These are phyloP conservation scores for Ophiostoma himal-ulmi DNA, from an alignment of 2,329 filamentous ascomycete genomes.

Conservation along the genomic window DNA sequence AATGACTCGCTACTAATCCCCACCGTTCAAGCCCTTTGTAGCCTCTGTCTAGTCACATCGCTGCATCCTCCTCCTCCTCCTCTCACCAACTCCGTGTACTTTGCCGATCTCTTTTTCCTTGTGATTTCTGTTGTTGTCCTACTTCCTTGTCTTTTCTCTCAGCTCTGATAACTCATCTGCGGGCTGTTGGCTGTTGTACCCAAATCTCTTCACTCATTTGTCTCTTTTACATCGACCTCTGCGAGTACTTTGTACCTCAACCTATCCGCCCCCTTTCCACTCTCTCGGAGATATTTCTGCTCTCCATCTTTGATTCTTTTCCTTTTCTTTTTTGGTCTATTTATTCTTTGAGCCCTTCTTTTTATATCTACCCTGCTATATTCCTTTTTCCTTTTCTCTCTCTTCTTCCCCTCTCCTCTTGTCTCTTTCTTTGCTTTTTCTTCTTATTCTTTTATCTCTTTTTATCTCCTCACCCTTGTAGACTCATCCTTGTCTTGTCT, in stretches of 20 bases:
- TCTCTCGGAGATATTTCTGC: slow-evolving; percentile 4
- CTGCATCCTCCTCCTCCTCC: not conserved
- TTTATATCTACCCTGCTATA: not conserved
- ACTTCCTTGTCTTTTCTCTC: not conserved
- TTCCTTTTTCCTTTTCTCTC: not conserved
- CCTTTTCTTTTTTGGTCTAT: not conserved
- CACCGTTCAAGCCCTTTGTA: not conserved
- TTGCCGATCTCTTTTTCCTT: not conserved
- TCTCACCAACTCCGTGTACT: not conserved
- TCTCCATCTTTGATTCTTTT: slow-evolving; percentile 4
- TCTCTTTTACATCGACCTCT: not conserved
- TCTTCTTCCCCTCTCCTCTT: not conserved
- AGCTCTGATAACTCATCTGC: not conserved
- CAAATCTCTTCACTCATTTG: too few species aligned
- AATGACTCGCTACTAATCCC: not conserved
- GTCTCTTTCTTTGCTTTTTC: not conserved
- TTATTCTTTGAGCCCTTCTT: not conserved
- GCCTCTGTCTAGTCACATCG: not conserved
- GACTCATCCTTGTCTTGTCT: not conserved
- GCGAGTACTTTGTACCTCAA: not conserved
- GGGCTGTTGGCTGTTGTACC: not conserved
- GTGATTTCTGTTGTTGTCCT: not conserved
- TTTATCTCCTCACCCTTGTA: not conserved
- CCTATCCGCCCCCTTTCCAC: not conserved
- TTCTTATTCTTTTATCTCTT: slow-evolving; percentile 7